Evolutionary conservation across 495 filamentous ascomycete genomes (phyloP).

Genomic region (Aspergillus conjunctus): DNA sequence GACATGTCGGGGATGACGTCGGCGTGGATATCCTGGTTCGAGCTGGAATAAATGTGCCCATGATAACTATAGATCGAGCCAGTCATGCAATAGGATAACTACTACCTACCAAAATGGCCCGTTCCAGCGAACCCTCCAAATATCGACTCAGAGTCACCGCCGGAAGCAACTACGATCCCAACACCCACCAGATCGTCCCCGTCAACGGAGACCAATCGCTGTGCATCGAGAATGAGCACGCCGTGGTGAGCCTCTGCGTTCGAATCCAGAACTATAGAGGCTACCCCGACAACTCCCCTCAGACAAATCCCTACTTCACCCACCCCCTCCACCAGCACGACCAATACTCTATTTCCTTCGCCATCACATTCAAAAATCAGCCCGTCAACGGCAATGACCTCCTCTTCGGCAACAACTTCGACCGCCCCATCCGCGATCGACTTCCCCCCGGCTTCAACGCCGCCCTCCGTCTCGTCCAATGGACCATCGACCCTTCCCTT

Average conservation of each 20-base stretch:
- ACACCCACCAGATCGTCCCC: slow-evolving; percentile 64
- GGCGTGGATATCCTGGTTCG: too few relatives aligned
- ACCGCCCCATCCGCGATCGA: slow-evolving; percentile 80
- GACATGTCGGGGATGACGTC: too few relatives aligned
- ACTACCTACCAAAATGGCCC: slow-evolving; percentile 10
- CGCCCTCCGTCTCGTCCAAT: slow-evolving; percentile 79
- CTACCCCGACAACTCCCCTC: slow-evolving; percentile 59
- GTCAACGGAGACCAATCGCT: slow-evolving; percentile 68
- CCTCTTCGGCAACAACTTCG: slow-evolving; percentile 92
- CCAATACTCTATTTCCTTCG: slow-evolving; percentile 78
- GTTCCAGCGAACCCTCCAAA: slow-evolving; percentile 19
- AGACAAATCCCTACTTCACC: slow-evolving; percentile 72
- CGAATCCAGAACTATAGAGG: slow-evolving; percentile 67
- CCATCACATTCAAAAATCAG: slow-evolving; percentile 64
- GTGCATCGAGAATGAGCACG: slow-evolving; percentile 59
- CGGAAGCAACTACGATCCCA: slow-evolving; percentile 68
- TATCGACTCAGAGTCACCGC: slow-evolving; percentile 54
- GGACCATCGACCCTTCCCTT: slow-evolving; percentile 83
- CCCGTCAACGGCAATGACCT: slow-evolving; percentile 70
- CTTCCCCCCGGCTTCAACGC: slow-evolving; percentile 82
- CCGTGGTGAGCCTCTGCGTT: slow-evolving; percentile 65
- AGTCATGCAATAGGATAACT: background rate
- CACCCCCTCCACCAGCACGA: slow-evolving; percentile 67
- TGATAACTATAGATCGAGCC: too few relatives aligned
- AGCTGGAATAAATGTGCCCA: too few relatives aligned